These are phyloP conservation scores for Microthyrium microscopicum DNA, from an alignment of 2,329 filamentous ascomycete species.

Conservation along the genomic window DNA sequence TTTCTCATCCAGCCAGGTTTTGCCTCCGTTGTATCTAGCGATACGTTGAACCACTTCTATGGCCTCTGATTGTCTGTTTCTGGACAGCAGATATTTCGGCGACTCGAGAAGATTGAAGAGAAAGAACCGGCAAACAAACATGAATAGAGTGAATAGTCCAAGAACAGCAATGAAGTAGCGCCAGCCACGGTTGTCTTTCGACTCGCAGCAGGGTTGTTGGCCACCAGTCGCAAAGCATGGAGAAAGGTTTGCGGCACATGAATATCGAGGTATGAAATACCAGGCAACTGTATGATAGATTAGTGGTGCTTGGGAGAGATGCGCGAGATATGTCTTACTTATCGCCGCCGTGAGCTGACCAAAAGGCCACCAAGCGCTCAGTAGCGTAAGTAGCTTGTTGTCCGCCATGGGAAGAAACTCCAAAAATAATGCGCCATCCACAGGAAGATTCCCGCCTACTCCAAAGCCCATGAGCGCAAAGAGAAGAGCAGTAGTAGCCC, in stretches of 20 bases:
- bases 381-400: constrained; percentile 56
- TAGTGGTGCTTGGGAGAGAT: constrained; percentile 13
- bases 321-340: constrained; percentile 7
- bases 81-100: constrained; percentile 64
- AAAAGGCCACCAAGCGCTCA: constrained; percentile 79
- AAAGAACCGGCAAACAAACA: constrained; percentile 67
- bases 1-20: constrained; percentile 46
- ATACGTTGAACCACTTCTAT: constrained; percentile 67
- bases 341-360: constrained; percentile 59
- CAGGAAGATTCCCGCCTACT: constrained; percentile 51
- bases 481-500: constrained; percentile 31
- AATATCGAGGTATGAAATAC: constrained; percentile 57
- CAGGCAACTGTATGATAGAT: constrained; percentile 40
- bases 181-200: constrained; percentile 53
- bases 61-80: constrained; percentile 61
- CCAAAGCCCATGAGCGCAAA: constrained; percentile 28
- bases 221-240: constrained; percentile 17
- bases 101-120: constrained; percentile 72
- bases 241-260: constrained; percentile 22
- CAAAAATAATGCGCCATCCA: constrained; percentile 66
- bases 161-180: constrained; percentile 55
- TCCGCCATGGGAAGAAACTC: constrained; percentile 66
- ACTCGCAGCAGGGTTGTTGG: constrained; percentile 24
- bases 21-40: constrained; percentile 47
- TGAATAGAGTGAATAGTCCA: constrained; percentile 54